phyloP scores from a whole-genome alignment of 345 rosid species.

The Raphanus raphanistrum region DNA sequence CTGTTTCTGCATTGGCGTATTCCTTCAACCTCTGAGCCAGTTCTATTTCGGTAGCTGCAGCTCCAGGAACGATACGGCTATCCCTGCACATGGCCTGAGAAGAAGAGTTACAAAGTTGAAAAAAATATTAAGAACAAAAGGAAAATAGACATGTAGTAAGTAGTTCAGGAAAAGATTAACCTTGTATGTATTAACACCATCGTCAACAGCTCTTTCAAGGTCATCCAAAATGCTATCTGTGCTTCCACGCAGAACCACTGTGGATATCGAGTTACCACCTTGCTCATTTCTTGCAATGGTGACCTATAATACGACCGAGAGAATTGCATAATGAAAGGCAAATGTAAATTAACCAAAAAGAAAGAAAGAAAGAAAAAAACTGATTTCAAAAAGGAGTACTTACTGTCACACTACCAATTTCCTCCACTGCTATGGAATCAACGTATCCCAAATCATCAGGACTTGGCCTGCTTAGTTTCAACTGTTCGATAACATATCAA shows the following conservation, averaged over 20 bases:
- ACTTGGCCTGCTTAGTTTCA: conserved; percentile 86
- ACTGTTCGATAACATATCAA: conserved; percentile 45
- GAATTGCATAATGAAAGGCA: background rate
- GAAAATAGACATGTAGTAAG: background rate
- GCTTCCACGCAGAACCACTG: conserved; percentile 93
- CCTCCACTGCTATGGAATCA: conserved; percentile 90
- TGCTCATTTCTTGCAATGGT: conserved; percentile 86
- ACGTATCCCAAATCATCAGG: conserved; percentile 88
- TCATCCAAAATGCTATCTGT: conserved; percentile 95
- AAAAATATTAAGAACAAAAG: background rate
- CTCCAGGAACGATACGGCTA: conserved; percentile 90
- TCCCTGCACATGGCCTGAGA: conserved; percentile 97
- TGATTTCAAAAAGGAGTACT: conserved; percentile 27
- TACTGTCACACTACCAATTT: conserved; percentile 96
- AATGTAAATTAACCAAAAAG: background rate
- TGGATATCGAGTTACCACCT: conserved; percentile 85
- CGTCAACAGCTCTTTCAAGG: conserved; percentile 99
- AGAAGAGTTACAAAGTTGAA: conserved; percentile 6
- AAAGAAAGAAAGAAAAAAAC: background rate
- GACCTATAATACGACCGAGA: conserved; percentile 46
- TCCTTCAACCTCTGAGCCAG: conserved; percentile 93
- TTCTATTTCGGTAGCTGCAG: conserved; percentile 96
- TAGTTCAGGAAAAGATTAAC: conserved; percentile 42
- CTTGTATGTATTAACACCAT: conserved; percentile 98
- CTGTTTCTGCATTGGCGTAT: conserved; percentile 86